Percentiles rank a stretch among this genome's conserved stretches.
Evolutionary conservation across 2,329 filamentous ascomycete genomes (phyloP).

Genomic region (Fusarium anthophilum): DNA sequence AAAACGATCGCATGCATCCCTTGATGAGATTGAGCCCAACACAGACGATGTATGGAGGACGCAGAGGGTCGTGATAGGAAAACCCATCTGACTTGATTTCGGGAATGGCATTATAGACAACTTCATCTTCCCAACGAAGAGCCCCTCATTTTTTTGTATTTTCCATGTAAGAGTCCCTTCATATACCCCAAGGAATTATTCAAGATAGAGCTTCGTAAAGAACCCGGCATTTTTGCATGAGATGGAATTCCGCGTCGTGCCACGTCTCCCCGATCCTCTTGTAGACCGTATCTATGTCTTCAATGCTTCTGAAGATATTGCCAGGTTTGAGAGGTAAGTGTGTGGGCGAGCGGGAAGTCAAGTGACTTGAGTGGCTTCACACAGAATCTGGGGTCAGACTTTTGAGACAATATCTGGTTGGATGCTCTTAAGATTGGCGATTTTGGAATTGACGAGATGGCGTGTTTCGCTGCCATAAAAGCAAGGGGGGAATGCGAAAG

Average conservation of each 20-base stretch:
- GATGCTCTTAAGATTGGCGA: constrained; percentile 38
- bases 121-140: constrained; percentile 49
- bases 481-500: constrained; percentile 16
- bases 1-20: constrained; percentile 35
- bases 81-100: constrained; percentile 7
- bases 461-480: constrained; percentile 23
- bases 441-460: constrained; percentile 12
- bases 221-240: background rate
- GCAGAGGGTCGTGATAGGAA: constrained; percentile 29
- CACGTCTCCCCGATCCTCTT: background rate
- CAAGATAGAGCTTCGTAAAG: constrained; percentile 21
- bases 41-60: constrained; percentile 36
- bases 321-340: background rate
- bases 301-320: background rate
- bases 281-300: background rate
- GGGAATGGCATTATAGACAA: constrained; percentile 42
- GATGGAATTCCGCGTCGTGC: background rate
- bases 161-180: constrained; percentile 26
- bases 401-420: constrained; percentile 29
- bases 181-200: constrained; percentile 38
- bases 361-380: constrained; percentile 36
- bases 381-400: constrained; percentile 22
- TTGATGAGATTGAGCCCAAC: constrained; percentile 36
- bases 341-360: constrained; percentile 29
- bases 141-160: constrained; percentile 32